Evolutionary conservation across 805 yeast genomes (phyloP).

Genomic region (Vanderwaltozyma tropicalis): DNA sequence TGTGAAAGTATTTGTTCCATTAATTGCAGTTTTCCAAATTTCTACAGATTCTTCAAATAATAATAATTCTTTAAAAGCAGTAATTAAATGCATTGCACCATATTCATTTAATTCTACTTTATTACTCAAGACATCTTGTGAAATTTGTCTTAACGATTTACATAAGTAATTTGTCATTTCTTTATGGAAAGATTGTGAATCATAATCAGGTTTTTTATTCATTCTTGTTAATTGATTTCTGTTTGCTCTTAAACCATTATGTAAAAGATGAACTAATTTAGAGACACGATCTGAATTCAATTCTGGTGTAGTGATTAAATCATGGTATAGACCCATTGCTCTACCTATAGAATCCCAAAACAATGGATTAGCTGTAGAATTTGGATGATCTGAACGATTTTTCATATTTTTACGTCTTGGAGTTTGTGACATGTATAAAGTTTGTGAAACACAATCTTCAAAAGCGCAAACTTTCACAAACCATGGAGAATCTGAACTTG

Average conservation of each 20-base stretch:
- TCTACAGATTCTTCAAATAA: slow-evolving; percentile 49
- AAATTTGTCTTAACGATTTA: slow-evolving; percentile 37
- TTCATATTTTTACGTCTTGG: slow-evolving; percentile 23
- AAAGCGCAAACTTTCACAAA: slow-evolving; percentile 9
- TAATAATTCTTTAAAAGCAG: slow-evolving; percentile 46
- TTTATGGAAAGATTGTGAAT: slow-evolving; percentile 40
- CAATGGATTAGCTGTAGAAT: slow-evolving; percentile 25
- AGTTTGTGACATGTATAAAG: slow-evolving; percentile 9
- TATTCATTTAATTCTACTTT: slow-evolving; percentile 34
- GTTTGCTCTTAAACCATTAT: slow-evolving; percentile 43
- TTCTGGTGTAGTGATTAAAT: slow-evolving; percentile 34
- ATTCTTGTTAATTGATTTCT: slow-evolving; percentile 40
- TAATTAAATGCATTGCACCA: slow-evolving; percentile 43
- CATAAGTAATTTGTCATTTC: slow-evolving; percentile 39
- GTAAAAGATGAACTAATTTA: slow-evolving; percentile 36
- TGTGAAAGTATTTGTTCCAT: slow-evolving; percentile 5
- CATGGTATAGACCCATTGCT: slow-evolving; percentile 39
- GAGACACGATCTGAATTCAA: slow-evolving; percentile 35
- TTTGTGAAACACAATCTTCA: slow-evolving; percentile 11
- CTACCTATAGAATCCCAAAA: slow-evolving; percentile 41
- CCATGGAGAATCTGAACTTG: slow-evolving; percentile 10
- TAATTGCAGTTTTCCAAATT: slow-evolving; percentile 46
- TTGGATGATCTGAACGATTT: slow-evolving; percentile 21
- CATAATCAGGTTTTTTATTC: slow-evolving; percentile 47
- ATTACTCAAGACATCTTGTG: slow-evolving; percentile 37